Evolutionary conservation across 306 rosid genomes (phyloP), one percentile per base, ranked within the genome.

Genomic region (Prunus kanzakura): DNA sequence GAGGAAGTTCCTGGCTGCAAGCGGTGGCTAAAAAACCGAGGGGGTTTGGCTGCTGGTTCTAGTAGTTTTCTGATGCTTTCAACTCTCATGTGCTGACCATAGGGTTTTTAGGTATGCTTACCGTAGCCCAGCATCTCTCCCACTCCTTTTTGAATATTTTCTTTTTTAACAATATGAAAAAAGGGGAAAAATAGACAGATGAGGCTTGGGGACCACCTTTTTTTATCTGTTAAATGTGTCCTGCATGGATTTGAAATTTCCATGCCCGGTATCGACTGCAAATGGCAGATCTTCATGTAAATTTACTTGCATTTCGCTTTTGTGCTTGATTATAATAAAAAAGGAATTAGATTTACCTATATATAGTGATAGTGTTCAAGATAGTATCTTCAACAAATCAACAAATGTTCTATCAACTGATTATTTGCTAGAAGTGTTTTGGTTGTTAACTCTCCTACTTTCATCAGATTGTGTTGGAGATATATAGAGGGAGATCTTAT

Each of bases 1-100:
- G 88, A 80, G 73, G 83, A 92, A 90, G 89, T 90, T 88, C 81
- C 77, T 95, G 70, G 84, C 90, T 52, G 92, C 97, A 16, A 75
- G 88, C 38, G 89, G 88, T 77, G 80, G 84, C 82, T 89, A 83
- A 85, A 80, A 76, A 68, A 61, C 27, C 64, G 8, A 11, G 50
- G 66, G 65, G 20, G 80, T 63, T 75, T 62, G 19, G 80, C 60
- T 71, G 68, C 75, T 56, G 20, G 75, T 77, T 70, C 49, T 61
- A 70, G 75, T 68, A 65, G 75, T 55, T 47, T 55, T 72, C 70
- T 72, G 77, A 80, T 79, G 82, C 75, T 78, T 82, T 84, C 73
- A 65, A 77, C 79, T 61, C 25, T 61, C n/a, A 68, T 78, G 43
- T 68, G 76, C 38, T 16, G 55, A 22, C 29, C 20, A 25, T 43